A percentile compares a stretch with the other conserved stretches of the same genome.
These are phyloP conservation scores for Metschnikowia chrysomelidarum DNA, from an alignment of 805 yeast genomes.

Conservation along the genomic window DNA sequence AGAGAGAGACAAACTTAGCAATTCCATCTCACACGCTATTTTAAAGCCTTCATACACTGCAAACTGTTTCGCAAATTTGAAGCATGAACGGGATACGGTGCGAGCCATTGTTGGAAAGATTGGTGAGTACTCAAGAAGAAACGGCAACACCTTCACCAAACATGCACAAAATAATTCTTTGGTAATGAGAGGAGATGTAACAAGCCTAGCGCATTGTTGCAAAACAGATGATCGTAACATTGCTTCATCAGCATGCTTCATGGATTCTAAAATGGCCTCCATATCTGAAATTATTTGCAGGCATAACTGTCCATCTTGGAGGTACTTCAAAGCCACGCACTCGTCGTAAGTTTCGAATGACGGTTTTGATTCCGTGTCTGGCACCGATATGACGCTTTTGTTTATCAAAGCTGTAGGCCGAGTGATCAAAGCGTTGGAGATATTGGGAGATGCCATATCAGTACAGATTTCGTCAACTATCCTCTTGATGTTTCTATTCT, in stretches of 20 bases:
- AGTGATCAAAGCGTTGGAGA: no score
- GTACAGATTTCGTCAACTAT: no score
- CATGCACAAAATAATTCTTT: background rate
- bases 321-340: background rate
- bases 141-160: conserved; percentile 4
- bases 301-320: background rate
- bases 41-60: conserved; percentile 4
- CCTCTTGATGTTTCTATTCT: no score
- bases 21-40: conserved; percentile 5
- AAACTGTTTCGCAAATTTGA: conserved; percentile 8
- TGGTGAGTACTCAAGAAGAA: no score
- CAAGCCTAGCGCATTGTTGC: background rate
- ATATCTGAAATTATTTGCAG: background rate
- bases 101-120: background rate
- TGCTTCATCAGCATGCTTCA: background rate
- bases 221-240: background rate
- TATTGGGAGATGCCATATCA: no score
- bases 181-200: background rate
- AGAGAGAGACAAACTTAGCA: background rate
- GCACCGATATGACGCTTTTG: no score
- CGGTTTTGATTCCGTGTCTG: no score
- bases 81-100: conserved; percentile 11
- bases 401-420: no score
- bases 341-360: no score
- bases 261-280: background rate